Evolutionary conservation across 148 eudicot genomes (phyloP), one percentile per base, ranked within the genome.

Genomic region (Vaccinium macrocarpon): DNA sequence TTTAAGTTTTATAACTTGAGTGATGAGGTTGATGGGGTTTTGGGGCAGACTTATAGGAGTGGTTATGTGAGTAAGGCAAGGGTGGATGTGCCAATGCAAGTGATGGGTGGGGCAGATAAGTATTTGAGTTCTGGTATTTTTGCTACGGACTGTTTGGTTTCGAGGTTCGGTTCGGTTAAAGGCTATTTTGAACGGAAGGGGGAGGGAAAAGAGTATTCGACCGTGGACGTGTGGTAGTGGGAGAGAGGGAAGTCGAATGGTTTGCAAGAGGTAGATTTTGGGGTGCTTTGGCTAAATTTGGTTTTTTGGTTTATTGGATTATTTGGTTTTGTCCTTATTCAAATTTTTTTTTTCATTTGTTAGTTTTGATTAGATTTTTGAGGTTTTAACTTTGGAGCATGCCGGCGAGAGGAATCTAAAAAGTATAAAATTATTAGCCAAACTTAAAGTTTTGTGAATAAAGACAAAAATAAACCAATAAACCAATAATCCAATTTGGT

Each of bases 41-140:
- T 83, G n/a, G 85, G 85, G 0, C 80, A 83, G 50, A 83, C 85
- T 23, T 83, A 83, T 4, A 38, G 85, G 71, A 55, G 70, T 0
- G 46, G 57, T 23, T 83, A 83, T 59, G 85, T 83, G 71, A 83
- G 72, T 0, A 83, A 83, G 85, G 70, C 71, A 5, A 83, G 57
- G 80, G 80, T 83, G 8, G 75, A 83, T 23, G 32, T 42, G 32
- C 71, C 80, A 7, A 75, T 83, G 85, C 85, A 79, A 12, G 80
- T 83, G 12, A 83, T 83, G 80, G 85, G 85, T 16, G 85, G 85
- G 53, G 10, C 68, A 5, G 11, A 16, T 2, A 83, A 57, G 49
- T 83, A 9, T 1, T 57, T 52, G 53, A 27, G 56, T 42, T 83
- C 85, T 14, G 4, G 52, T 14, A 83, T 83, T 32, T 83, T 83